These are phyloP conservation scores for Corylus avellana DNA, from an alignment of 306 rosid species.

Conservation along the genomic window DNA sequence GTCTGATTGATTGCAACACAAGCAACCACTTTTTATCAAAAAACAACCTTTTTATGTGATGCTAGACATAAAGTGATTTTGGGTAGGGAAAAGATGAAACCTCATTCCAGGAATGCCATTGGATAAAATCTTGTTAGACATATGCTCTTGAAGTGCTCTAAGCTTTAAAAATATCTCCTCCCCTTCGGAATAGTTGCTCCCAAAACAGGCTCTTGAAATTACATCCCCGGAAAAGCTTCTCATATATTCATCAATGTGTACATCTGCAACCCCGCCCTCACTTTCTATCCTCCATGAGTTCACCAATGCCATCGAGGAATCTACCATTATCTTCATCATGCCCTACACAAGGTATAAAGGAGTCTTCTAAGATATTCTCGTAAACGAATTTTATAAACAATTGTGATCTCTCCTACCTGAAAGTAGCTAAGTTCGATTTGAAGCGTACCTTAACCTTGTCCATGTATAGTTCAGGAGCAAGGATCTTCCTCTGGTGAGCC, in stretches of 20 bases:
- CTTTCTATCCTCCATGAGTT: constrained; percentile 26
- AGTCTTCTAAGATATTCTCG: too few species aligned
- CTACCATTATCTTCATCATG: constrained; percentile 30
- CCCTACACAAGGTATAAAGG: not conserved
- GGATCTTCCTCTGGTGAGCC: constrained; percentile 46
- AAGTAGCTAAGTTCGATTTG: not conserved
- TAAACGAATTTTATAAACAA: too few species aligned
- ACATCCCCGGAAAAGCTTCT: constrained; percentile 33
- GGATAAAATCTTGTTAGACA: constrained; percentile 6
- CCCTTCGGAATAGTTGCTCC: constrained; percentile 29
- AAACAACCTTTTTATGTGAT: too few species aligned
- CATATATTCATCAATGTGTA: constrained; percentile 28
- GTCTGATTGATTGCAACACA: too few species aligned
- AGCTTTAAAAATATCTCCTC: constrained; percentile 23
- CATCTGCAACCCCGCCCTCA: constrained; percentile 12
- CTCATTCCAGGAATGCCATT: constrained; percentile 22
- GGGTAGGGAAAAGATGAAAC: not conserved
- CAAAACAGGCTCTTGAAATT: constrained; percentile 43
- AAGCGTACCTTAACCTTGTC: constrained; percentile 49
- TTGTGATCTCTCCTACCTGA: too few species aligned
- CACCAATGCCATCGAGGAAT: constrained; percentile 19
- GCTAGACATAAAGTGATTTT: too few species aligned
- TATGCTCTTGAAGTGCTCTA: constrained; percentile 8
- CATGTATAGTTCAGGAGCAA: constrained; percentile 54
- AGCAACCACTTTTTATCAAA: too few species aligned